phyloP scores from a whole-genome alignment of 2,329 filamentous ascomycete genomes.

The Sphaerostilbella broomeana region DNA sequence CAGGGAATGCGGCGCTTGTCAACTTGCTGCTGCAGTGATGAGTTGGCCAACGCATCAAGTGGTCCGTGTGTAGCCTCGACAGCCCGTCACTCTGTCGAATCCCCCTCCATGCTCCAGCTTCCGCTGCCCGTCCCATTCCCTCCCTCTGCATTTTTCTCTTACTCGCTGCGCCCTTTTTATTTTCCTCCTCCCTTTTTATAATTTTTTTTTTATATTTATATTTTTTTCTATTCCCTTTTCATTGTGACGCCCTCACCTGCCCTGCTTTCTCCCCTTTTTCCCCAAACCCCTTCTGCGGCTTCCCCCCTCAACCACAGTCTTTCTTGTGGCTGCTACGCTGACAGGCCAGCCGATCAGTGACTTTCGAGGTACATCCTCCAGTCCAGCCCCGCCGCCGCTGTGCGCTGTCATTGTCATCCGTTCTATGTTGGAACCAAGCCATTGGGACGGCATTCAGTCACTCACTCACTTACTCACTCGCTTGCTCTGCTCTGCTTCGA shows the following conservation, averaged over 20 bases:
- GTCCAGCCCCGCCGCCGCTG: constrained; percentile 9
- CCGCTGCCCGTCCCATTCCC: not conserved
- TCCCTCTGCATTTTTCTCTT: constrained; percentile 6
- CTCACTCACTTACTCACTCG: no score
- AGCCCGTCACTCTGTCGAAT: constrained; percentile 14
- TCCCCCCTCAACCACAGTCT: no score
- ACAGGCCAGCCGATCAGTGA: not conserved
- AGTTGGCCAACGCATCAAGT: constrained; percentile 38
- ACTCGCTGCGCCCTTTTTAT: constrained; percentile 3
- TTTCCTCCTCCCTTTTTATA: not conserved
- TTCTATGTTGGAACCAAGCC: no score
- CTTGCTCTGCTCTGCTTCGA: no score
- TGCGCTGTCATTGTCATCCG: no score
- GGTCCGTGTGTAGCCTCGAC: constrained; percentile 34
- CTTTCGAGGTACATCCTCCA: constrained; percentile 1
- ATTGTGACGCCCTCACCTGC: no score
- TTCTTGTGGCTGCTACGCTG: no score
- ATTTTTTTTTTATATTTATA: not conserved
- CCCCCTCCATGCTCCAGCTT: not conserved
- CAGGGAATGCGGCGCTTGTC: constrained; percentile 25
- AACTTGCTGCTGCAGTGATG: constrained; percentile 40
- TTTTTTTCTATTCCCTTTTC: no score
- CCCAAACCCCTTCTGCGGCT: not conserved
- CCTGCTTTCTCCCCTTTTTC: not conserved
- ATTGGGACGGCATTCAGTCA: no score